Conservation (phyloP, 2,329 filamentous ascomycete species). For the Ophiostoma ulmi region DNA sequence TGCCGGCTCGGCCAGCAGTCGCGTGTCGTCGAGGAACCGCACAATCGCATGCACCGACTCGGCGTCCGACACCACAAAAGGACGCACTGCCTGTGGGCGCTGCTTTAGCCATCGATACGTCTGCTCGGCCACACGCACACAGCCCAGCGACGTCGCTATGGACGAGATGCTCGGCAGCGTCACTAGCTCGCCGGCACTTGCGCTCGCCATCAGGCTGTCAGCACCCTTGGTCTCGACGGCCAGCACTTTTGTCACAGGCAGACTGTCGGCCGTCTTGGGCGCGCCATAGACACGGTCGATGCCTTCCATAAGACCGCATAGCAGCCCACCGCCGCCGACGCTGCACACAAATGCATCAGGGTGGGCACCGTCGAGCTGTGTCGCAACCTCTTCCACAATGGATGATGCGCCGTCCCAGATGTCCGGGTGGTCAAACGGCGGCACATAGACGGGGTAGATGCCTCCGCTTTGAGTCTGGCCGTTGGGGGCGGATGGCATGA, state of each 20-base stretch:
- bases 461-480: slow-evolving; percentile 27
- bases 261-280: background rate
- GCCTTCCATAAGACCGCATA: slow-evolving; percentile 63
- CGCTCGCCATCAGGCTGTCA: slow-evolving; percentile 55
- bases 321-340: slow-evolving; percentile 66
- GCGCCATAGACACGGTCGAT: slow-evolving; percentile 42
- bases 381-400: slow-evolving; percentile 46
- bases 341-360: slow-evolving; percentile 63
- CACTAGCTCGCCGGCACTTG: slow-evolving; percentile 50
- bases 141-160: slow-evolving; percentile 66
- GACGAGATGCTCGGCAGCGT: slow-evolving; percentile 65
- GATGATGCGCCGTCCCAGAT: slow-evolving; percentile 61
- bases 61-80: slow-evolving; percentile 63
- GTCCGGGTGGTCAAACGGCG: slow-evolving; percentile 61
- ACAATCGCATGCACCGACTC: slow-evolving; percentile 76
- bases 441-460: slow-evolving; percentile 53
- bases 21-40: slow-evolving; percentile 73
- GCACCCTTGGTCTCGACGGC: slow-evolving; percentile 71
- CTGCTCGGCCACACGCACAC: slow-evolving; percentile 55
- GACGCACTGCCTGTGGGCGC: slow-evolving; percentile 42
- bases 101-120: slow-evolving; percentile 54
- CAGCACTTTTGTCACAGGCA: slow-evolving; percentile 45
- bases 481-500: slow-evolving; percentile 44
- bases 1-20: slow-evolving; percentile 74
- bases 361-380: slow-evolving; percentile 33